Conservation (phyloP, 225 moss, liverwort and hornwort species). For the Physcomitrellopsis africana region DNA sequence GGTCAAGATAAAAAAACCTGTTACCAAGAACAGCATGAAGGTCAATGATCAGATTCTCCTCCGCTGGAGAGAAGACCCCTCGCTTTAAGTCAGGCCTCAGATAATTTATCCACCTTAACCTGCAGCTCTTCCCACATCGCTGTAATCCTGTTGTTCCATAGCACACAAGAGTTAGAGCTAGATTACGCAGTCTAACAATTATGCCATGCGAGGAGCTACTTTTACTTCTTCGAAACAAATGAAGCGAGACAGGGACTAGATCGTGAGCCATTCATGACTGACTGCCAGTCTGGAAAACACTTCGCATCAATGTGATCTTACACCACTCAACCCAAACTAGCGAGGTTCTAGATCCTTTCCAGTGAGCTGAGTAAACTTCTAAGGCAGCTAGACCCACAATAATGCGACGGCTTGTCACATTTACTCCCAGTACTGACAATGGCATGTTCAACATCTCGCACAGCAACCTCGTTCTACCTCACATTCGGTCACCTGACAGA, state of each 20-base stretch:
- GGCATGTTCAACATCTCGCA: conserved; percentile 21
- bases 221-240: too few relatives aligned
- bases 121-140: conserved; percentile 98
- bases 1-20: conserved; percentile 86
- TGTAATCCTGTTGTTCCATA: conserved; percentile 68
- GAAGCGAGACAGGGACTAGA: too few relatives aligned
- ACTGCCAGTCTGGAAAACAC: too few relatives aligned
- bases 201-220: too few relatives aligned
- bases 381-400: too few relatives aligned
- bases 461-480: conserved; percentile 29
- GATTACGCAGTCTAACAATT: too few relatives aligned
- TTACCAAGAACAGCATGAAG: conserved; percentile 95
- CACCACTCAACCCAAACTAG: too few relatives aligned
- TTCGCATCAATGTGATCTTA: too few relatives aligned
- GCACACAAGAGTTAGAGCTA: conserved; percentile 20
- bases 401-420: background rate
- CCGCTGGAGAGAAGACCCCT: conserved; percentile 79
- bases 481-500: background rate
- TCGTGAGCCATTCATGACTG: too few relatives aligned
- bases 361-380: too few relatives aligned
- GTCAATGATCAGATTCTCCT: conserved; percentile 90
- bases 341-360: too few relatives aligned
- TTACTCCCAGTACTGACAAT: background rate
- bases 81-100: conserved; percentile 96
- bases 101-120: conserved; percentile 95